Evolutionary conservation across 345 rosid species (phyloP), one percentile per base, ranked within the genome.

Genomic region (Citrus maxima): DNA sequence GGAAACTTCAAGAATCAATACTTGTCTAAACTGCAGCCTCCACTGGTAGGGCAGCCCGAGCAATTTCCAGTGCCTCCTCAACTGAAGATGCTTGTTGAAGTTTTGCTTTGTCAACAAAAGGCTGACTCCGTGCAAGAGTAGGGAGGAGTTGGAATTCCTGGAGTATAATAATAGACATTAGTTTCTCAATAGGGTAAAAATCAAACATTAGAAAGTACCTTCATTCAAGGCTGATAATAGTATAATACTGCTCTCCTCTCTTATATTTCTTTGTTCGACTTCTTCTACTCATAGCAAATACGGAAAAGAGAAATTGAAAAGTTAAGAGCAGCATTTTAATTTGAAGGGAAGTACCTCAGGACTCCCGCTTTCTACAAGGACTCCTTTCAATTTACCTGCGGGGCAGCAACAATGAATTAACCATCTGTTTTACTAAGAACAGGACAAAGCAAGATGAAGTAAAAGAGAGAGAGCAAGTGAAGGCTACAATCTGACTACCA

Each of bases 121-220:
- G 99, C 81, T 91, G 97, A 85, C 87, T 82, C 88, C 98, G 86
- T n/a, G 94, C 95, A 65, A 91, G 90, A 85, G 88, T 83, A 12
- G 95, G 97, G 16, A 94, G 96, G 68, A 94, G 92, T 84, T 94
- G 88, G 77, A 93, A 90, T 88, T 94, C 98, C 98, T 90, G 62
- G 25, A 79, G 59, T 19, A 76, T 27, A 42, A 14, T 67, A 34
- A 13, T 1, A 61, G 13, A 21, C 63, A 54, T 25, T 28, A 68
- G 56, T 9, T 74, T 49, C 16, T 13, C 62, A 46, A 3, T 38
- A 63, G 5, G 14, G 46, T 21, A 74, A 67, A 74, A 67, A 40
- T 25, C 37, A 16, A 61, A 25, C 14, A 16, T 27, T 1, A 67
- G 16, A 30, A 38, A 73, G 7, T 7, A 58, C 51, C 14, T 28